Evolutionary conservation across 1,139 yeast species (phyloP).

Genomic region (Taiozyma sp.): DNA sequence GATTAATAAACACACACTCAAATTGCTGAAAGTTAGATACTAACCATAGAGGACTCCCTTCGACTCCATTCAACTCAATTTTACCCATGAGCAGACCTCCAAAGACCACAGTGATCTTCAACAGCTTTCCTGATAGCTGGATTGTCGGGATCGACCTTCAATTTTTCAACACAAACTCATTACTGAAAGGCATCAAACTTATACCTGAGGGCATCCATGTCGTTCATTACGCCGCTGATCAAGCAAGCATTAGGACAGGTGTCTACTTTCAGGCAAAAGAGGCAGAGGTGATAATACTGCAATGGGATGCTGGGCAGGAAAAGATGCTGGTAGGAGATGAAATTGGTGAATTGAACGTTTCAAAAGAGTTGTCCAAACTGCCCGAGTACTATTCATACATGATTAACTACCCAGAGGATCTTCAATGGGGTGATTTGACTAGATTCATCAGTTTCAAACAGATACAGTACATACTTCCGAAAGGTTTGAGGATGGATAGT

Average conservation of each 20-base stretch:
- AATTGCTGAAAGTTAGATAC: neutral
- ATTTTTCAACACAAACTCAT: constrained; percentile 31
- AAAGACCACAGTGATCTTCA: constrained; percentile 25
- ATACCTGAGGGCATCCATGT: constrained; percentile 35
- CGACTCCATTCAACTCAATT: neutral
- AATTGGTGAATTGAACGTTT: constrained; percentile 27
- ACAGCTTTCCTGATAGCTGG: constrained; percentile 27
- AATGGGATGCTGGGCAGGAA: constrained; percentile 28
- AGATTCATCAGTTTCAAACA: constrained; percentile 16
- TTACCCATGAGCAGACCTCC: constrained; percentile 25
- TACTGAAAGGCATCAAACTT: constrained; percentile 32
- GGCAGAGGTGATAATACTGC: constrained; percentile 18
- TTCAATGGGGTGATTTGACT: constrained; percentile 26
- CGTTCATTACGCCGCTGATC: constrained; percentile 33
- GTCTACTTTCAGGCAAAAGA: constrained; percentile 25
- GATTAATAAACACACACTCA: neutral
- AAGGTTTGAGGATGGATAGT: constrained; percentile 25
- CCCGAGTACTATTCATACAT: constrained; percentile 28
- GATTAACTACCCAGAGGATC: constrained; percentile 26
- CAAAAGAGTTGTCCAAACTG: constrained; percentile 23
- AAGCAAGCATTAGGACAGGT: constrained; percentile 26
- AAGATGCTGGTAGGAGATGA: constrained; percentile 24
- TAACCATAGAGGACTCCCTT: neutral
- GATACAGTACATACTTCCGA: constrained; percentile 23
- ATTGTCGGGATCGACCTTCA: constrained; percentile 35